Evolutionary conservation across 306 rosid species (phyloP).

Genomic region (peach (Prunus persica)): DNA sequence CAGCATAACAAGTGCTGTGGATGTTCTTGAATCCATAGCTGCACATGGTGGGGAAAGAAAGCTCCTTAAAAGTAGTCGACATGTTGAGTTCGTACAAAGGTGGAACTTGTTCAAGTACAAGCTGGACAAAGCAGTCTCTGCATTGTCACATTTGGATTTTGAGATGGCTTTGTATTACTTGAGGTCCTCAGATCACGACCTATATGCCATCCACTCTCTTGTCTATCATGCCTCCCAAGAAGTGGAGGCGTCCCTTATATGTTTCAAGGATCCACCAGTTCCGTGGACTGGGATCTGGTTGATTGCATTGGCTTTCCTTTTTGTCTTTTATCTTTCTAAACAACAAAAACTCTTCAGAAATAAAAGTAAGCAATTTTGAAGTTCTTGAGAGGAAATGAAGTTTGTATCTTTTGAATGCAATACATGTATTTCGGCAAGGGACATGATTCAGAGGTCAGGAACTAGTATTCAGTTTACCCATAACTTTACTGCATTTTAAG

Average conservation of each 20-base stretch:
- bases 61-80: slow-evolving; percentile 68
- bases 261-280: slow-evolving; percentile 89
- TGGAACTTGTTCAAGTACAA: slow-evolving; percentile 86
- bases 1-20: slow-evolving; percentile 61
- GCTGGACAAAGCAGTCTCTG: slow-evolving; percentile 87
- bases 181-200: slow-evolving; percentile 89
- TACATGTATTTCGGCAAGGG: slow-evolving; percentile 51
- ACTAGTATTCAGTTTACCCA: slow-evolving; percentile 29
- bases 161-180: slow-evolving; percentile 78
- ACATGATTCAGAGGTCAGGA: slow-evolving; percentile 37
- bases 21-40: slow-evolving; percentile 64
- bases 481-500: slow-evolving; percentile 22
- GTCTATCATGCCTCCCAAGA: slow-evolving; percentile 78
- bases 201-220: slow-evolving; percentile 76
- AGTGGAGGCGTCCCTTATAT: slow-evolving; percentile 81
- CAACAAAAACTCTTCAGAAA: slow-evolving; percentile 67
- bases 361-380: slow-evolving; percentile 94
- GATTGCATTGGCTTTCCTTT: slow-evolving; percentile 45
- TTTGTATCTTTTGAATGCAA: slow-evolving; percentile 53
- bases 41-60: slow-evolving; percentile 82
- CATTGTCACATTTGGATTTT: slow-evolving; percentile 77
- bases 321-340: slow-evolving; percentile 61
- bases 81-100: slow-evolving; percentile 67
- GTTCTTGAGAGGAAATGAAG: slow-evolving; percentile 28
- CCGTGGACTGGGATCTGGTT: slow-evolving; percentile 66